phyloP scores from a whole-genome alignment of 2,329 filamentous ascomycete genomes.

The Apiospora pterosperma region DNA sequence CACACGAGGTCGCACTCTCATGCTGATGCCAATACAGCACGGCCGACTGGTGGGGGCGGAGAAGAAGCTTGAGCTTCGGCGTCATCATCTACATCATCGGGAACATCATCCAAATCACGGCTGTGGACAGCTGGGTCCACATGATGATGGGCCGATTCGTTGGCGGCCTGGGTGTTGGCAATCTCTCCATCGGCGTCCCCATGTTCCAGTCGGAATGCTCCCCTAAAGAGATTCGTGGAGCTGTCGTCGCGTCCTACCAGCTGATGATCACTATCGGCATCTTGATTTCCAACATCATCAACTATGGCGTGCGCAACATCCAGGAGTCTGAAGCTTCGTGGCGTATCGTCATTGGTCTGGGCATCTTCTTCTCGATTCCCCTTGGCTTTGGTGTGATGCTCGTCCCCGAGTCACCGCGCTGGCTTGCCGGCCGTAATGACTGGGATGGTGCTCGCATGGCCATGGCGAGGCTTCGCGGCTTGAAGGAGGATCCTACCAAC shows the following conservation, averaged over 20 bases:
- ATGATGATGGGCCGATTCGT: conserved; percentile 63
- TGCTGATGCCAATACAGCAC: conserved; percentile 25
- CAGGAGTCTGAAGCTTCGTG: conserved; percentile 46
- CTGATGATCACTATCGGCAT: conserved; percentile 72
- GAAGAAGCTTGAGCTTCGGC: conserved; percentile 50
- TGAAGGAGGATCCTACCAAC: conserved; percentile 43
- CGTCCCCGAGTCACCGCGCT: conserved; percentile 56
- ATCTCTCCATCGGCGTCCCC: conserved; percentile 61
- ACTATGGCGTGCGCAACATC: conserved; percentile 46
- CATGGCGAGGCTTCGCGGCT: conserved; percentile 49
- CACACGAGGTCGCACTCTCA: neutral
- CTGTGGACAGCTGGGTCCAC: conserved; percentile 58
- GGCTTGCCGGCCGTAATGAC: conserved; percentile 45
- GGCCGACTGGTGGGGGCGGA: conserved; percentile 55
- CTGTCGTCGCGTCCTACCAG: conserved; percentile 68
- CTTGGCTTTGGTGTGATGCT: conserved; percentile 50
- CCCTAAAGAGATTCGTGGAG: conserved; percentile 60
- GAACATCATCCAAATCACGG: conserved; percentile 63
- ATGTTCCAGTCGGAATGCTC: conserved; percentile 66
- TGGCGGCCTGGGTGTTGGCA: conserved; percentile 66
- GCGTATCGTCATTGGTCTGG: conserved; percentile 59
- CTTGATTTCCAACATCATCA: conserved; percentile 52
- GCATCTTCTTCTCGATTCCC: conserved; percentile 49
- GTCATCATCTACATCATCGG: conserved; percentile 59
- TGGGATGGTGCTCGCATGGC: conserved; percentile 47